Evolutionary conservation across 108 stramenopile genomes (phyloP).

Genomic region (Cylindrotheca closterium): DNA sequence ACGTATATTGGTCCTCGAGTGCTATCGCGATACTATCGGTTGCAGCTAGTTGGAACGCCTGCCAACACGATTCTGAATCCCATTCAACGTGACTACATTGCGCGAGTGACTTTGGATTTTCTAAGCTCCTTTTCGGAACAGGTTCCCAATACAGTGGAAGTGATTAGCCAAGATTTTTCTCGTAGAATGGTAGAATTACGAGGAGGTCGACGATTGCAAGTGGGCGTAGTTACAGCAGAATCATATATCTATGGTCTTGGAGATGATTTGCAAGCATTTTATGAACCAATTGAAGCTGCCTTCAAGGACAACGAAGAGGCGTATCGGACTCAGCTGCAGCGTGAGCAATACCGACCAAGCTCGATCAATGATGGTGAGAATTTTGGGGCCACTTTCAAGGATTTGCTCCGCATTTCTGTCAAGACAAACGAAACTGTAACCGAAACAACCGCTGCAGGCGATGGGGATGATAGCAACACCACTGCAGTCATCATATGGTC

Average conservation of each 20-base stretch:
- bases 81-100: constrained; percentile 12
- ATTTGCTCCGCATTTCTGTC: constrained; percentile 6
- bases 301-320: neutral
- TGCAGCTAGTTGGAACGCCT: constrained; percentile 1
- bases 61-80: constrained; percentile 12
- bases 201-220: neutral
- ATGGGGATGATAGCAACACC: neutral
- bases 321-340: constrained; percentile 6
- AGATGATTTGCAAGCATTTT: neutral
- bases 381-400: constrained; percentile 4
- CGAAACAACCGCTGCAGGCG: neutral
- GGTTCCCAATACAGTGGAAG: neutral
- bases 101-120: constrained; percentile 14
- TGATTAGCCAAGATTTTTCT: constrained; percentile 5
- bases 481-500: constrained; percentile 9
- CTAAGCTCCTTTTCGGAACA: constrained; percentile 6
- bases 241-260: constrained; percentile 11
- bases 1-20: constrained; percentile 8
- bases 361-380: constrained; percentile 7
- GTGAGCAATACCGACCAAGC: constrained; percentile 14
- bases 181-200: neutral
- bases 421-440: neutral
- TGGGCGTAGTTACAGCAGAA: constrained; percentile 4
- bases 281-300: neutral
- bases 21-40: constrained; percentile 5